Evolutionary conservation across 495 filamentous ascomycete genomes (phyloP), one percentile per base, ranked within the genome.

Genomic region (Entonaema liquescens): DNA sequence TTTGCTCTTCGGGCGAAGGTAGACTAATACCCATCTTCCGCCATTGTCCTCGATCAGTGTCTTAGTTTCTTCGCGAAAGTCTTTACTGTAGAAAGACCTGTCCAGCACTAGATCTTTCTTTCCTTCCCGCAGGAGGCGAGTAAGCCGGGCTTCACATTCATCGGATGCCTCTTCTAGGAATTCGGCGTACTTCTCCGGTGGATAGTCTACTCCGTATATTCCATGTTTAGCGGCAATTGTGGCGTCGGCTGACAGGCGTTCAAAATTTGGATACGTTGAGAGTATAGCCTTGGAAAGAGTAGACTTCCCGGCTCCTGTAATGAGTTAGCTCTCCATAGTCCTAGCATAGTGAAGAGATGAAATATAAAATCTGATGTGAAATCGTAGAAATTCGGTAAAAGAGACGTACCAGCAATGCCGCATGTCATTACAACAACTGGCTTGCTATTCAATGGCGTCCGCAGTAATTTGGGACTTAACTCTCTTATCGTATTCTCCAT

Each of bases 171-270:
- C 77, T 0, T 74, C 62, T 57, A 74, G 74, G 62, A 80, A 81
- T 3, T 71, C 38, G 7, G 29, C 47, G 65, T 80, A 81, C 60
- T 74, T 72, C 31, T 79, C 74, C 8, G 65, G 55, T 0, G 78
- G 66, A 31, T 80, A 81, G 57, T 81, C 77, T 8, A 74, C 62
- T 12, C 57, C 65, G 50, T 76, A 81, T n/a, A 83, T 67, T 0
- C 78, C 79, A 26, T 81, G 75, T 17, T 77, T 67, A 8, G 59
- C 72, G 38, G 76, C 74, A 17, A 83, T 44, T 33, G 73, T 74
- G n/a, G 44, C 59, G 47, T 81, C 80, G 17, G 77, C 67, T 0
- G 78, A 81, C 13, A 78, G 69, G 4, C 77, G 74, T 15, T 65
- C 60, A 56, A 68, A 77, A 47, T 61, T 71, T 1, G 71, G 73